These are phyloP conservation scores for Rhodotorula diobovata DNA, from an alignment of 768 basidiomycete species.

Conservation along the genomic window DNA sequence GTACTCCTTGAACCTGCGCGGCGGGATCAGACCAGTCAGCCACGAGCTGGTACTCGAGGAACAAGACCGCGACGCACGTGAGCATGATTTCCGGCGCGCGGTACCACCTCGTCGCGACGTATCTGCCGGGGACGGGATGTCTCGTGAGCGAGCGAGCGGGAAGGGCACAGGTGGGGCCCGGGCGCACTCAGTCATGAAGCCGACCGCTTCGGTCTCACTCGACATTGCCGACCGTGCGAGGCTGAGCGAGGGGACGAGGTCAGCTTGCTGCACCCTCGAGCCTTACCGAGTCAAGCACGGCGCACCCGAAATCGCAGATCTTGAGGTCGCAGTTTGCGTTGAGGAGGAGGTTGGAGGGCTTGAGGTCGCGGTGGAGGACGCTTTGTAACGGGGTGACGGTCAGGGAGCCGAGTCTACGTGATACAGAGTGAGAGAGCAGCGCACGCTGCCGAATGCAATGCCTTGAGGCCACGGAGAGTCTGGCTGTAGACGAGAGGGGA, in stretches of 20 bases:
- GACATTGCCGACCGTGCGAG: slow-evolving; percentile 35
- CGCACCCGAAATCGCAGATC: slow-evolving; percentile 72
- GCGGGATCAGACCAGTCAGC: neutral
- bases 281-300: fast-evolving
- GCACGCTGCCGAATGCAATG: slow-evolving; percentile 81
- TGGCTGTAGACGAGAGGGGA: slow-evolving; percentile 49
- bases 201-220: slow-evolving; percentile 53
- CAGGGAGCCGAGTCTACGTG: slow-evolving; percentile 12
- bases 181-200: slow-evolving; percentile 68
- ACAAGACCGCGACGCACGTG: slow-evolving; percentile 49
- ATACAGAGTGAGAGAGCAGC: neutral
- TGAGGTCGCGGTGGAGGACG: slow-evolving; percentile 58
- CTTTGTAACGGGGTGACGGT: slow-evolving; percentile 1
- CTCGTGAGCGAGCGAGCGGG: neutral
- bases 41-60: too few relatives aligned
- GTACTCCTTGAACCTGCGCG: slow-evolving; percentile 79
- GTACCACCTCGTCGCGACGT: slow-evolving; percentile 98
- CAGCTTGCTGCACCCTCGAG: too few relatives aligned
- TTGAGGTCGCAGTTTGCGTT: slow-evolving; percentile 61
- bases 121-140: slow-evolving; percentile 54
- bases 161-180: too few relatives aligned
- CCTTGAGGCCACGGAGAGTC: slow-evolving; percentile 90
- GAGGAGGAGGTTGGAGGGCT: slow-evolving; percentile 84
- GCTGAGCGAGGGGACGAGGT: neutral
- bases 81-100: slow-evolving; percentile 99